Evolutionary conservation across 345 rosid species (phyloP).

Genomic region (Arabis hirsuta): DNA sequence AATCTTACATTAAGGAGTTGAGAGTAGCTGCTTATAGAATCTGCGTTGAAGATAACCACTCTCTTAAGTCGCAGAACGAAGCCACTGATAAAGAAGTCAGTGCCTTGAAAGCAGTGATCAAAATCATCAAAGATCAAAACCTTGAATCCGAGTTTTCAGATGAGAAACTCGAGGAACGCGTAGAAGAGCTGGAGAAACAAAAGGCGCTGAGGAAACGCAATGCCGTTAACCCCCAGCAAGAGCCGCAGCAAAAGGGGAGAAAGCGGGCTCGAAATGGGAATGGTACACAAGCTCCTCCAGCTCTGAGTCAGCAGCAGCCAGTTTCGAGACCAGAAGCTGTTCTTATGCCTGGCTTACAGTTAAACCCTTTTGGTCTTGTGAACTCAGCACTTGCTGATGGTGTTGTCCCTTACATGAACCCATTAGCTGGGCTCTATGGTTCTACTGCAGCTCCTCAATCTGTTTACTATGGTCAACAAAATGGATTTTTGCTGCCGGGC

Average conservation of each 20-base stretch:
- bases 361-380: constrained; percentile 49
- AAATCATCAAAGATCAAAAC: constrained; percentile 60
- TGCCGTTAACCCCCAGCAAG: constrained; percentile 43
- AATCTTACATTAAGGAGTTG: constrained; percentile 50
- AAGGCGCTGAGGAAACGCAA: constrained; percentile 59
- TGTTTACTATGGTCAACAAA: constrained; percentile 50
- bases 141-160: constrained; percentile 57
- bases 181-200: constrained; percentile 69
- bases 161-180: constrained; percentile 51
- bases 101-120: constrained; percentile 62
- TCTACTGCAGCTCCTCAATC: constrained; percentile 49
- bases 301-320: constrained; percentile 39
- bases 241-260: constrained; percentile 16
- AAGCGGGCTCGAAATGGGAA: constrained; percentile 23
- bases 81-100: constrained; percentile 58
- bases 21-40: constrained; percentile 43
- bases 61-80: constrained; percentile 57
- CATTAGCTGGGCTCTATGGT: constrained; percentile 49
- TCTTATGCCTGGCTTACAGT: constrained; percentile 34
- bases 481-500: constrained; percentile 53
- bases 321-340: constrained; percentile 43
- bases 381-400: constrained; percentile 40
- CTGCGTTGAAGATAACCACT: constrained; percentile 49
- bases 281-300: constrained; percentile 20
- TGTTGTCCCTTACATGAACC: constrained; percentile 46